Percentiles rank a stretch among this genome's conserved stretches.
Evolutionary conservation across 768 basidiomycete genomes (phyloP).

Genomic region (Boletellus sp.): DNA sequence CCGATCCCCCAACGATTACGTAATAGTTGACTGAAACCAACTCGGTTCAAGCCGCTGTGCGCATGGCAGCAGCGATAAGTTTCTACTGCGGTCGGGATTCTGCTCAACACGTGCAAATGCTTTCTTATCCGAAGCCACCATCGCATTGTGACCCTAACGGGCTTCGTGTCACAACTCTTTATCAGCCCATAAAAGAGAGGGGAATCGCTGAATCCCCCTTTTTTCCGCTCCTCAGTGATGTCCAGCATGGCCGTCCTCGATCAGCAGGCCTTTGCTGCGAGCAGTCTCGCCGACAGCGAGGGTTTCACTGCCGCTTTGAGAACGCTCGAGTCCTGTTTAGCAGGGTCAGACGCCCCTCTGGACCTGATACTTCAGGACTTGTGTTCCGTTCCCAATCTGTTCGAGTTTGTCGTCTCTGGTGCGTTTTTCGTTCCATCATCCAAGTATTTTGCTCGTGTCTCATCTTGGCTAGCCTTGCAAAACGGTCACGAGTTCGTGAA

Average conservation of each 20-base stretch:
- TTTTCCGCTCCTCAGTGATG: no score
- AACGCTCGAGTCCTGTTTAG: conserved; percentile 25
- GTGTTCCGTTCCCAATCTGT: conserved; percentile 24
- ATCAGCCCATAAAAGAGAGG: no score
- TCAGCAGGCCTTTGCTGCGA: conserved; percentile 15
- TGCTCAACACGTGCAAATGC: no score
- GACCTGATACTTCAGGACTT: conserved; percentile 26
- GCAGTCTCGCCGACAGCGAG: conserved; percentile 13
- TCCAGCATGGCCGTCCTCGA: conserved; percentile 9
- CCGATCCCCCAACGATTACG: no score
- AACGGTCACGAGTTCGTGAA: conserved; percentile 8
- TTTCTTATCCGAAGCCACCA: no score
- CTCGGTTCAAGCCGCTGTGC: no score
- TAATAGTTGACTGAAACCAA: no score
- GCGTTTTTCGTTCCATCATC: not conserved
- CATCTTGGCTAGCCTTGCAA: conserved; percentile 12
- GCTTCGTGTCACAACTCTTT: no score
- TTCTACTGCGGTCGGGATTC: no score
- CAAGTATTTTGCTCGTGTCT: not conserved
- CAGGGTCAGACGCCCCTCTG: conserved; percentile 18
- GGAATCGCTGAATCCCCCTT: no score
- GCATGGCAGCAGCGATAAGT: no score
- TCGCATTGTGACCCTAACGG: no score
- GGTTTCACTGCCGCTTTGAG: conserved; percentile 17
- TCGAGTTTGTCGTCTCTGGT: conserved; percentile 31